Conservation (phyloP, 2,329 filamentous ascomycete species). For the Xylaria sp. region DNA sequence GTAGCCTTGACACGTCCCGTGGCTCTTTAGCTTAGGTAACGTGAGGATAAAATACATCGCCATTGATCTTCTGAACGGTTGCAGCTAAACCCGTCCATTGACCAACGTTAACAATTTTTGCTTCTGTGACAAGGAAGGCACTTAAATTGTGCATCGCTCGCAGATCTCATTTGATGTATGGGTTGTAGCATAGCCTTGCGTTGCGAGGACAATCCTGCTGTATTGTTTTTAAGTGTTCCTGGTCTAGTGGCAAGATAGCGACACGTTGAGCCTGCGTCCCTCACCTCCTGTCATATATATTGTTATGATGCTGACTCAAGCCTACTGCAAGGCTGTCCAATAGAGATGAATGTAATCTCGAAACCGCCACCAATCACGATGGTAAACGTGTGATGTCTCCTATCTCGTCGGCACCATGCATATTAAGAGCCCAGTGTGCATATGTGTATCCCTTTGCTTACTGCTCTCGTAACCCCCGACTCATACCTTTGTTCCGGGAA, state of each 20-base stretch:
- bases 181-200: neutral
- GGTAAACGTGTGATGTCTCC: constrained; percentile 14
- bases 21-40: neutral
- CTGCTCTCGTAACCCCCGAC: constrained; percentile 22
- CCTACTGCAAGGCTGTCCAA: constrained; percentile 35
- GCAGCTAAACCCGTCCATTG: neutral
- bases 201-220: neutral
- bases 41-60: neutral
- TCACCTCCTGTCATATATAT: constrained; percentile 21
- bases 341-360: constrained; percentile 14
- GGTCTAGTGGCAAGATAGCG: neutral
- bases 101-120: neutral
- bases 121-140: neutral
- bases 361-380: constrained; percentile 9
- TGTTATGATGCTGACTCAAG: constrained; percentile 25
- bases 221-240: neutral
- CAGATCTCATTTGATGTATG: neutral
- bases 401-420: constrained; percentile 13
- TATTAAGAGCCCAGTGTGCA: neutral
- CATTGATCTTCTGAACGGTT: neutral
- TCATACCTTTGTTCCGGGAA: constrained; percentile 85
- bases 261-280: constrained; percentile 26
- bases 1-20: neutral
- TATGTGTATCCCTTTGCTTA: constrained; percentile 12
- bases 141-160: neutral